Base-by-base conservation (phyloP, 805 yeast genomes). In the Ogataea glucozyma region DNA sequence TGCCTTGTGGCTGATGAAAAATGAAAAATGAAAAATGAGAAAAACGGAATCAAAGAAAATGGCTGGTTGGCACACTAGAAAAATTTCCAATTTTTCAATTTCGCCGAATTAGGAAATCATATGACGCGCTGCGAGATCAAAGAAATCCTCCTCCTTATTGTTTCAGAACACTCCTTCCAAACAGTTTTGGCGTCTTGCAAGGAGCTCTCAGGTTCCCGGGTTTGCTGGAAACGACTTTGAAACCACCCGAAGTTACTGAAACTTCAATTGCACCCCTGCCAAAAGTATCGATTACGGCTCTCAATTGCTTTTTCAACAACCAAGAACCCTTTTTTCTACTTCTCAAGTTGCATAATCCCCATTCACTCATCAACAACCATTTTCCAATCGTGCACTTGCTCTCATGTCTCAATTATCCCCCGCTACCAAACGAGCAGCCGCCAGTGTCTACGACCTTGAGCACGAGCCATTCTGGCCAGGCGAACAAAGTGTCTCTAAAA, bases 51-150 rank as follows among this genome's bases (percentile, higher is more conserved):
- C 10, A 24, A 6, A 24, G n/a, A 24, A n/a, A n/a, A n/a, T n/a
- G n/a, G n/a, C n/a, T n/a, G n/a, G n/a, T n/a, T n/a, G n/a, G n/a
- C n/a, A n/a, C n/a, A n/a, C n/a, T n/a, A n/a, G n/a, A n/a, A n/a
- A n/a, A n/a, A n/a, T n/a, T n/a, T n/a, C n/a, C n/a, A n/a, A n/a
- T 13, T 29, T 36, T 26, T 26, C 24, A 36, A 26, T 41, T 33
- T 33, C 16, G 13, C 46, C 38, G 32, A 32, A 42, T 31, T 14
- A 17, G 46, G 46, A 42, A 37, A 40, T 14, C 19, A 31, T 30
- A 42, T 42, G 32, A 37, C 33, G 41, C 46, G 41, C 33, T 23
- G 26, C 26, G 26, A 21, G 31, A 41, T 34, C 31, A 21, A 5
- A 29, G 16, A 35, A 13, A 31, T 21, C 17, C 16, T 29, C 14